Conservation (phyloP, 768 basidiomycete species). For the Boletellus emodensis region DNA sequence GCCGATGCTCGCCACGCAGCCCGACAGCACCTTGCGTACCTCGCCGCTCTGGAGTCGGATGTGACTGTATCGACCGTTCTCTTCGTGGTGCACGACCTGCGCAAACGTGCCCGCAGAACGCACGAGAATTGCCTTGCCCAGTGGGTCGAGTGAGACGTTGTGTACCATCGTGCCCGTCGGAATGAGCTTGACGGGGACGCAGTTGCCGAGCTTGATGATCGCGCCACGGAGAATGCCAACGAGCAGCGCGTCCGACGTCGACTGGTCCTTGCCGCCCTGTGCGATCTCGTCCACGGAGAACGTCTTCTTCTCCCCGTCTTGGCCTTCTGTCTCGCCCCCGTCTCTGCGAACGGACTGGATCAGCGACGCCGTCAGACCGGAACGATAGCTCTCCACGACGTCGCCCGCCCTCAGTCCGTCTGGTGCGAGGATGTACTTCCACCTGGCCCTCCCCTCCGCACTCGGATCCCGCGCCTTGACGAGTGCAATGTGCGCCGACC, state of each 20-base stretch:
- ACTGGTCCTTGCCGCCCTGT: conserved; percentile 22
- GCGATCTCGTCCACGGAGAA: conserved; percentile 22
- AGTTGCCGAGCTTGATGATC: conserved; percentile 88
- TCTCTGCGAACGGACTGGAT: conserved; percentile 42
- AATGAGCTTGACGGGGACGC: conserved; percentile 85
- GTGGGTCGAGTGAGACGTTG: conserved; percentile 71
- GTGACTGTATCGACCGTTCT: conserved; percentile 66
- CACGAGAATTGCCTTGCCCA: conserved; percentile 76
- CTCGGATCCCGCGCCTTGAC: conserved; percentile 57
- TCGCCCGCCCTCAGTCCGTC: conserved; percentile 89
- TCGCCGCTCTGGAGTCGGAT: conserved; percentile 91
- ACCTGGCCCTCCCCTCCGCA: conserved; percentile 53
- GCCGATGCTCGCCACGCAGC: conserved; percentile 86
- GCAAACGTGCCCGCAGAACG: conserved; percentile 88
- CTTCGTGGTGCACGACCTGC: conserved; percentile 76
- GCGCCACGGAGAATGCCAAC: conserved; percentile 79
- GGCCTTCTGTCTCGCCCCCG: conserved; percentile 8
- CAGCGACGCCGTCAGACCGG: conserved; percentile 73
- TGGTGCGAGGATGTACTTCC: conserved; percentile 91
- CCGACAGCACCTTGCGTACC: conserved; percentile 76
- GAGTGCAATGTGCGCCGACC: conserved; percentile 93
- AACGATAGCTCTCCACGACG: conserved; percentile 78
- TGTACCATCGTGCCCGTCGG: conserved; percentile 91
- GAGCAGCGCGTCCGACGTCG: conserved; percentile 62
- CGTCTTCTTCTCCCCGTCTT: conserved; percentile 5